Conservation (phyloP, 768 basidiomycete genomes). For the Butyriboletus loyo region DNA sequence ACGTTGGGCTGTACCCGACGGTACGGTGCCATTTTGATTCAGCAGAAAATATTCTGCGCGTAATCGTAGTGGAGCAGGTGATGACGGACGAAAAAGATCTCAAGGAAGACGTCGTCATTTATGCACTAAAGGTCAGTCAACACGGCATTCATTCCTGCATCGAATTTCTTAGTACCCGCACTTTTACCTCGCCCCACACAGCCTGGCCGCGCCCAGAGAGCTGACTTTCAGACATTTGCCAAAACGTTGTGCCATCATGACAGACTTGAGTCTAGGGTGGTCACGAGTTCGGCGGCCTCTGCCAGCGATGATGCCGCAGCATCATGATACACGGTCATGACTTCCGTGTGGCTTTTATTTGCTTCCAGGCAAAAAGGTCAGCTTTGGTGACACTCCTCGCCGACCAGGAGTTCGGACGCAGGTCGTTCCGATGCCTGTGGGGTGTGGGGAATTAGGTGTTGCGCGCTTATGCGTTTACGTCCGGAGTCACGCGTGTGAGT, state of each 20-base stretch:
- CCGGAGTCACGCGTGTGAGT: constrained; percentile 4
- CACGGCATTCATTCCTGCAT: background rate
- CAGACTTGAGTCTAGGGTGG: constrained; percentile 22
- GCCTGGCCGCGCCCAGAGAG: constrained; percentile 43
- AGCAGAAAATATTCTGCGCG: constrained; percentile 52
- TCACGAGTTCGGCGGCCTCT: background rate
- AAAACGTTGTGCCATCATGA: constrained; percentile 41
- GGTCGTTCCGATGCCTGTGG: constrained; percentile 16
- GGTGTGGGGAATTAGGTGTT: constrained; percentile 17
- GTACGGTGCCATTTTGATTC: constrained; percentile 58
- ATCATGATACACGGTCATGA: constrained; percentile 10
- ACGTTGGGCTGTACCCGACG: constrained; percentile 51
- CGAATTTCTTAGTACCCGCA: background rate
- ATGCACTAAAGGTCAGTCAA: constrained; percentile 57
- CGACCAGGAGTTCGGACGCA: constrained; percentile 18
- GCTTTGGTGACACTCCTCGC: constrained; percentile 2
- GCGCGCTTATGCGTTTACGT: constrained; percentile 3
- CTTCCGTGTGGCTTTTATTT: background rate
- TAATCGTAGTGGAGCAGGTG: constrained; percentile 50
- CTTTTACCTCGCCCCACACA: constrained; percentile 7
- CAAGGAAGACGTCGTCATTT: constrained; percentile 50
- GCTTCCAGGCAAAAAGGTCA: background rate
- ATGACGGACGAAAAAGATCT: constrained; percentile 22
- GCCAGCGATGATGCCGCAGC: constrained; percentile 5
- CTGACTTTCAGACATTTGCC: constrained; percentile 54